Evolutionary conservation across 371 early-diverging fungal species (phyloP).

Genomic region (Lichtheimia ramosa): DNA sequence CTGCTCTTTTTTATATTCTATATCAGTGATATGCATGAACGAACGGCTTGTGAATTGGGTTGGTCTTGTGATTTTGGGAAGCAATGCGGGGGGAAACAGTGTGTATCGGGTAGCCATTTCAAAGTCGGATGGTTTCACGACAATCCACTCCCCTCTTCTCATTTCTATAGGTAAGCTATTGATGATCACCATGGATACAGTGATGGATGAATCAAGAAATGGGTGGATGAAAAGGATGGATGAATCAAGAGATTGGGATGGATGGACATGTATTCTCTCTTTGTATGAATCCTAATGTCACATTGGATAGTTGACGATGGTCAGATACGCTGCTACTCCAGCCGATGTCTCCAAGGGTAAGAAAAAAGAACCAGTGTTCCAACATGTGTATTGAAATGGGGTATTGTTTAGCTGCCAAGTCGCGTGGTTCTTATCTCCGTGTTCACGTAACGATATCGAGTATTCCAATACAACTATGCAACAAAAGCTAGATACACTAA

Average conservation of each 20-base stretch:
- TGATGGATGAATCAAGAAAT: conserved; percentile 2
- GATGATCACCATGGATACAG: neutral
- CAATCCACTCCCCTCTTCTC: neutral
- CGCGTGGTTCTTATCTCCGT: conserved; percentile 95
- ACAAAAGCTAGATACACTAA: neutral
- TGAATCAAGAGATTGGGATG: too few species aligned
- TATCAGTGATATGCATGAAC: too few species aligned
- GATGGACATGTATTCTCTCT: too few species aligned
- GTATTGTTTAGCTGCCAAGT: conserved; percentile 76
- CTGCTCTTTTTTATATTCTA: too few species aligned
- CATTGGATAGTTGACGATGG: conserved; percentile 28
- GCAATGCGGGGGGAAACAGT: too few species aligned
- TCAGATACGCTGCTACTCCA: conserved; percentile 62
- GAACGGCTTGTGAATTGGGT: too few species aligned
- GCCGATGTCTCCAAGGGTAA: conserved; percentile 57
- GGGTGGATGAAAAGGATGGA: neutral
- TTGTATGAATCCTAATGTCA: neutral
- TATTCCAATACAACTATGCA: conserved; percentile 16
- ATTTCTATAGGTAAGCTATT: neutral
- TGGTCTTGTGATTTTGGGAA: too few species aligned
- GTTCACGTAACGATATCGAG: conserved; percentile 71
- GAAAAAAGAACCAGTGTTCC: neutral
- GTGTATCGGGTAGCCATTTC: too few species aligned
- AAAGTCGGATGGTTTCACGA: too few species aligned
- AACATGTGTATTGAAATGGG: neutral